Conservation (phyloP, 2,329 filamentous ascomycete species). For the Fusarium bulbicola region DNA sequence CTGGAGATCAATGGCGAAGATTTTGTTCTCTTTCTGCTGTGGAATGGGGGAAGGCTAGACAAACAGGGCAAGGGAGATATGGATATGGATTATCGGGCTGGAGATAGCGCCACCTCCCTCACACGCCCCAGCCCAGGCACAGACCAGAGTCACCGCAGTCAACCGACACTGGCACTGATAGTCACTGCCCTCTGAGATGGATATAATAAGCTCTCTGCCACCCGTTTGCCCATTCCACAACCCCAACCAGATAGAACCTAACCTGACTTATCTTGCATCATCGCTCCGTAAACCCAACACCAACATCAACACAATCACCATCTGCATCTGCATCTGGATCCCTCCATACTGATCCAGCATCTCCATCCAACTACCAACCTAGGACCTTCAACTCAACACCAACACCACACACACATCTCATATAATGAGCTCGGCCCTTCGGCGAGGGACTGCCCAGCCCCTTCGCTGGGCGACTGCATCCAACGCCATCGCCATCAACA, state of each 20-base stretch:
- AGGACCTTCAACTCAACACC: conserved; percentile 6
- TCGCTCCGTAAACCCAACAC: conserved; percentile 21
- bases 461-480: conserved; percentile 38
- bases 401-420: conserved; percentile 19
- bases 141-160: conserved; percentile 22
- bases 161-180: conserved; percentile 20
- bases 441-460: conserved; percentile 41
- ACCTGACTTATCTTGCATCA: conserved; percentile 33
- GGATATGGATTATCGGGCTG: conserved; percentile 3
- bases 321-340: conserved; percentile 23
- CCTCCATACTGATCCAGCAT: conserved; percentile 30
- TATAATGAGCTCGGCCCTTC: conserved; percentile 41
- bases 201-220: conserved; percentile 34
- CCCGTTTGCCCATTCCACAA: conserved; percentile 12
- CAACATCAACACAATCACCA: not conserved
- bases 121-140: conserved; percentile 24
- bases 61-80: not conserved
- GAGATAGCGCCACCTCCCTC: conserved; percentile 36
- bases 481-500: conserved; percentile 30
- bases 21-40: not conserved
- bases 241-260: conserved; percentile 18
- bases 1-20: conserved; percentile 24
- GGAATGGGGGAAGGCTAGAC: conserved; percentile 26
- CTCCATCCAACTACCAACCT: conserved; percentile 7
- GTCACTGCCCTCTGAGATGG: not conserved